phyloP scores from a whole-genome alignment of 2,329 filamentous ascomycete genomes.

The Diplocarpon mali region DNA sequence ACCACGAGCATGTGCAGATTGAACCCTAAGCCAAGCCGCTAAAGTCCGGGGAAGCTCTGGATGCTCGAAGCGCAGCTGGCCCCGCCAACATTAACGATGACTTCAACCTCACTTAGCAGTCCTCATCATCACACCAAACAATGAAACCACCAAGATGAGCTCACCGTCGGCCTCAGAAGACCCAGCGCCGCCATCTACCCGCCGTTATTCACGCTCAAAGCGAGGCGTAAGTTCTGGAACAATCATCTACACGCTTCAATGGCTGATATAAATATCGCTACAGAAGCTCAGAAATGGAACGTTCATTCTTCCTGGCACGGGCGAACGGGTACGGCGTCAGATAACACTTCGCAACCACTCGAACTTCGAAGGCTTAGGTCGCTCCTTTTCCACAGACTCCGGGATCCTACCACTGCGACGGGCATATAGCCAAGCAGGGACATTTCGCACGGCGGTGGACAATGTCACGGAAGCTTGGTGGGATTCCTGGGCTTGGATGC shows the following conservation, averaged over 20 bases:
- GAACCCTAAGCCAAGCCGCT: not conserved
- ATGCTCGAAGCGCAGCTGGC: not conserved
- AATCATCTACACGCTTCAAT: not conserved
- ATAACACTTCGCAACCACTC: constrained; percentile 60
- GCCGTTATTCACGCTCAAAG: constrained; percentile 17
- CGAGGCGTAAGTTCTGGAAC: constrained; percentile 18
- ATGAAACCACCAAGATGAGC: constrained; percentile 24
- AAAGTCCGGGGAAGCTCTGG: constrained; percentile 7
- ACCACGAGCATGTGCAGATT: too few relatives aligned
- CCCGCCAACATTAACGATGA: not conserved
- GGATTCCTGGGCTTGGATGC: constrained; percentile 46
- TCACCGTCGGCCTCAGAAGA: constrained; percentile 22
- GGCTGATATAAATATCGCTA: constrained; percentile 4
- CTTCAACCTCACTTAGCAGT: not conserved
- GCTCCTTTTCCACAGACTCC: constrained; percentile 5
- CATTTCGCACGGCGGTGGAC: constrained; percentile 25
- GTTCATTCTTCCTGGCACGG: constrained; percentile 76
- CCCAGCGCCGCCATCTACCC: constrained; percentile 16
- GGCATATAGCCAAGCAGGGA: constrained; percentile 21
- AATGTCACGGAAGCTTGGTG: constrained; percentile 29
- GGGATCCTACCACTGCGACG: constrained; percentile 13
- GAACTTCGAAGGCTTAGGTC: constrained; percentile 16
- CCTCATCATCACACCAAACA: constrained; percentile 4
- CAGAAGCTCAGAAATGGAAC: constrained; percentile 74
- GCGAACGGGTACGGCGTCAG: constrained; percentile 69